Percentiles rank a stretch among this genome's conserved stretches.
These are phyloP conservation scores for Pouteria glomerata DNA, from an alignment of 148 eudicot genomes.

Conservation along the genomic window DNA sequence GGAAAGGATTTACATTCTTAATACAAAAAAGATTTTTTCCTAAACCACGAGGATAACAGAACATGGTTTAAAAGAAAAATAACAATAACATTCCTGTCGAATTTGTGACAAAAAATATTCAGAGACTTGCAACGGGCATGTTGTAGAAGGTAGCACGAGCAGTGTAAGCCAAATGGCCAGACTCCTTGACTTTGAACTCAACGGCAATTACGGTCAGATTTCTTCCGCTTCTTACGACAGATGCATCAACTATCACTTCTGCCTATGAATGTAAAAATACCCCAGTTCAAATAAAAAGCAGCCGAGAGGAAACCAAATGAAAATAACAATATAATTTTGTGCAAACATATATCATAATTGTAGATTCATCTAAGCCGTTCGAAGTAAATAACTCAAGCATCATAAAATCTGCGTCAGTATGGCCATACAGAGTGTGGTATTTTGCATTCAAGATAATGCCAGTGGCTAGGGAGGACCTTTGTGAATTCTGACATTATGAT, in stretches of 20 bases:
- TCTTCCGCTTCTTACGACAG: conserved; percentile 67
- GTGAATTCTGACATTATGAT: not conserved
- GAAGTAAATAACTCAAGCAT: not conserved
- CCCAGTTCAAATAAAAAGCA: not conserved
- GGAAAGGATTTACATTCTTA: too few species aligned
- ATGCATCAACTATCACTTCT: conserved; percentile 51
- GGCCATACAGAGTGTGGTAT: not conserved
- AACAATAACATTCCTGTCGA: too few species aligned
- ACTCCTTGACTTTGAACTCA: conserved; percentile 45
- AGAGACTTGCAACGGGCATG: conserved; percentile 40
- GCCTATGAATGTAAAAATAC: conserved; percentile 28
- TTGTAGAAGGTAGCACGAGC: conserved; percentile 60
- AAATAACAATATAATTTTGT: not conserved
- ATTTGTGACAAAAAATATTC: too few species aligned
- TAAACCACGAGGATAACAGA: too few species aligned
- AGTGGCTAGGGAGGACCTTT: not conserved
- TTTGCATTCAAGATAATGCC: not conserved
- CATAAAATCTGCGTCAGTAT: not conserved
- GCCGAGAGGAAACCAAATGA: not conserved
- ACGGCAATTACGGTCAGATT: conserved; percentile 52
- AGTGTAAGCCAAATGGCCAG: conserved; percentile 38
- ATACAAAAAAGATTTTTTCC: too few species aligned
- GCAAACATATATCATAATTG: not conserved
- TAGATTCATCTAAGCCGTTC: not conserved
- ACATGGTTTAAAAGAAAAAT: too few species aligned